A percentile compares a stretch with the other conserved stretches of the same genome.
Conservation (phyloP, 108 stramenopile genomes). For the Schizochytrium sp. region DNA sequence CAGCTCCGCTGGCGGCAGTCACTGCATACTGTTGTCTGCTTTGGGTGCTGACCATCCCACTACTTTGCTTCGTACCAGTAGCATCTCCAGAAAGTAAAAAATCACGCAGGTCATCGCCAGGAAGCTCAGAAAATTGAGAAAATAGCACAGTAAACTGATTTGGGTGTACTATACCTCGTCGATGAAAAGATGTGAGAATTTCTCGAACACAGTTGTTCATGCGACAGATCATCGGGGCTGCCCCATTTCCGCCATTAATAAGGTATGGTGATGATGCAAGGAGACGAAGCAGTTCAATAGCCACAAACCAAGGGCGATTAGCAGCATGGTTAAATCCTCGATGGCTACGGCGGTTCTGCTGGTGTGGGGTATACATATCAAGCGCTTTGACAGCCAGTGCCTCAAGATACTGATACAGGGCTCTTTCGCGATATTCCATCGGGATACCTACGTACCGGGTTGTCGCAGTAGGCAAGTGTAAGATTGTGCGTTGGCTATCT, state of each 20-base stretch:
- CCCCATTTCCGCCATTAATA: constrained; percentile 12
- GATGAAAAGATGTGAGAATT: neutral
- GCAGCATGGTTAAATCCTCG: neutral
- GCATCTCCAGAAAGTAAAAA: neutral
- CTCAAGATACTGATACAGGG: constrained; percentile 79
- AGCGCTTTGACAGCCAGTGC: neutral
- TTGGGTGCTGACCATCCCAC: neutral
- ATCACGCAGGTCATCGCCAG: neutral
- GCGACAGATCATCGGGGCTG: neutral
- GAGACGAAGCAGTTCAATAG: neutral
- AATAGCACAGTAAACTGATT: neutral
- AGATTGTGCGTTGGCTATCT: constrained; percentile 62
- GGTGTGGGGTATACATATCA: neutral
- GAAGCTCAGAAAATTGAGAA: constrained; percentile 1
- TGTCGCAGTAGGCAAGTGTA: constrained; percentile 71
- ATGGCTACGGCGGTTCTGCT: neutral
- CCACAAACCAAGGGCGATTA: neutral
- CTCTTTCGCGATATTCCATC: constrained; percentile 74
- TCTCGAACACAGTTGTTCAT: neutral
- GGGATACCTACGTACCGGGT: constrained; percentile 73
- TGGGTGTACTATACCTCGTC: neutral
- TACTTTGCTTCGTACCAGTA: neutral
- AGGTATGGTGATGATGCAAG: constrained; percentile 25
- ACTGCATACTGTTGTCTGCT: constrained; percentile 11
- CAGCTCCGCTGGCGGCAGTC: constrained; percentile 10